phyloP scores from a whole-genome alignment of 1,139 yeast species.

The Geotrichum australiense region DNA sequence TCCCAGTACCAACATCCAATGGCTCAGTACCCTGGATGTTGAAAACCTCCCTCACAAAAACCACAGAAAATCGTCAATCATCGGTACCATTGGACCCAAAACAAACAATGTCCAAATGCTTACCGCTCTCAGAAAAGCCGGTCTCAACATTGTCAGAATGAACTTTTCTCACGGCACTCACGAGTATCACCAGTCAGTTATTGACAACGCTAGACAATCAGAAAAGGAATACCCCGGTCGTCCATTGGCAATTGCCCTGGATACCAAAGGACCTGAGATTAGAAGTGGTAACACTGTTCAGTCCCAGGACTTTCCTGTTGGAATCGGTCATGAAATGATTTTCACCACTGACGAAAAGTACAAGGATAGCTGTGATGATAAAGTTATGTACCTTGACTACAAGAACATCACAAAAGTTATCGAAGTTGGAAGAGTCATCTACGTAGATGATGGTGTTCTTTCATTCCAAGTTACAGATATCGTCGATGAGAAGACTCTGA shows the following conservation, averaged over 20 bases:
- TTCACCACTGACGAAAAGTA: conserved; percentile 87
- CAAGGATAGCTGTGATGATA: conserved; percentile 64
- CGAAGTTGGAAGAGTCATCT: conserved; percentile 77
- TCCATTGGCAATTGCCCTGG: conserved; percentile 96
- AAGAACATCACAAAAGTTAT: conserved; percentile 94
- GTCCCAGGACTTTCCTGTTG: conserved; percentile 73
- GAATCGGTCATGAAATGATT: conserved; percentile 81
- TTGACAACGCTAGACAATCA: conserved; percentile 93
- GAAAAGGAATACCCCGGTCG: conserved; percentile 88
- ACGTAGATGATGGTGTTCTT: conserved; percentile 95
- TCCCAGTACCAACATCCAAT: conserved; percentile 44
- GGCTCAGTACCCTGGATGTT: conserved; percentile 82
- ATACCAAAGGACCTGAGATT: conserved; percentile 99
- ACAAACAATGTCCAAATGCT: conserved; percentile 84
- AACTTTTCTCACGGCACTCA: conserved; percentile 97
- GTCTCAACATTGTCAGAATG: conserved; percentile 96
- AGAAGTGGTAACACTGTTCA: conserved; percentile 92
- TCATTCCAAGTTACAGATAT: conserved; percentile 88
- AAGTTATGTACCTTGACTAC: conserved; percentile 85
- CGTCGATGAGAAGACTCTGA: conserved; percentile 69
- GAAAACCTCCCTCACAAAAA: conserved; percentile 73
- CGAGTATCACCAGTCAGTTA: conserved; percentile 93
- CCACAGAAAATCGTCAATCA: conserved; percentile 91
- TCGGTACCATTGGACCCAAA: conserved; percentile 97
- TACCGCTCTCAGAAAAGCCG: conserved; percentile 89